Evolutionary conservation across 2,329 filamentous ascomycete genomes (phyloP), one percentile per base, ranked within the genome.

Genomic region (Didymella sp.): DNA sequence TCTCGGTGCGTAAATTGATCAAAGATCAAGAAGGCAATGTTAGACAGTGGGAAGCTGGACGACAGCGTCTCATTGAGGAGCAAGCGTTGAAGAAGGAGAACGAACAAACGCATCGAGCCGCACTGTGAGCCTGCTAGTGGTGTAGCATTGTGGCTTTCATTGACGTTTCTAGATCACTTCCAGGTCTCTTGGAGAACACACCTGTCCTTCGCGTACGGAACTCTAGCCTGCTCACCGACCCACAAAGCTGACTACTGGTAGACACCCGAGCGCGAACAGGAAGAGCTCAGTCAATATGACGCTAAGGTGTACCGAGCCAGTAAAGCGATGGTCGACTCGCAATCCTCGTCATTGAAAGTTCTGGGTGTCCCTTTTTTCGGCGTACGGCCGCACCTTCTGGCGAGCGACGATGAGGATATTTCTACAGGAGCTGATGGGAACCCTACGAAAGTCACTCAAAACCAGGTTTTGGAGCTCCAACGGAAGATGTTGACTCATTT

Each of bases 1-100:
- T 62, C 6, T 67, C 70, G 2, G 73, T 81, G 44, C 75, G 73
- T 54, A 78, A 76, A 75, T 79, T 90, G 73, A 88, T 89, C 58
- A 80, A 80, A 51, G 81, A 85, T 38, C 87, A 90, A 70, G 82
- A 86, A 64, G 79, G 81, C 37, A 83, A 89, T 64, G 86, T 89
- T 62, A 80, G 80, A 61, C 81, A 85, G 62, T 90, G 87, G 80
- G 85, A 82, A 76, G 72, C 78, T 24, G 81, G 80, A 1, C 80
- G 85, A 2, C 72, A 82, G 54, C 81, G 78, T 6, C 69, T 87
- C 22, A 66, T 85, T 6, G 73, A 78, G 28, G 83, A 81, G 56
- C 84, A 86, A 55, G 73, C 68, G n/a, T 74, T 77, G 1, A 77
- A 85, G 55, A 78, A 76, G 4, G 82, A 83, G 56, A 83, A 82